Percentiles rank a stretch among this genome's conserved stretches.
These are phyloP conservation scores for Cymbidium sinense DNA, from an alignment of 106 monocot genomes.

Conservation along the genomic window DNA sequence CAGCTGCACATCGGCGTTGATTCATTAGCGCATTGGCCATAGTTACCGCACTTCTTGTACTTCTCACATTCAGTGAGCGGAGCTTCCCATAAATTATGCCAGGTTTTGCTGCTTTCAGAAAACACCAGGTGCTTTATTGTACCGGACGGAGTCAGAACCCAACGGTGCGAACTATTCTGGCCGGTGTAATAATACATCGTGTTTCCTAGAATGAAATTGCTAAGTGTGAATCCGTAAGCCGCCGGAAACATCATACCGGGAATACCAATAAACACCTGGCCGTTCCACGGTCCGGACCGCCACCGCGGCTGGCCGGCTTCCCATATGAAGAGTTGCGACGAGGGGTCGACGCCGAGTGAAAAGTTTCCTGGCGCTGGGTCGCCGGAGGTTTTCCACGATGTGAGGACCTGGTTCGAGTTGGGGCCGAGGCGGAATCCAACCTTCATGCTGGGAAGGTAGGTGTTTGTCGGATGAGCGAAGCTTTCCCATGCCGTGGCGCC, in stretches of 20 bases:
- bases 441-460: conserved; percentile 7
- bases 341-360: conserved; percentile 2
- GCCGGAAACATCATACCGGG: not conserved
- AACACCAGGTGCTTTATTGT: not conserved
- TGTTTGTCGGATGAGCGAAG: conserved; percentile 3
- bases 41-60: conserved; percentile 9
- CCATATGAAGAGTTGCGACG: conserved; percentile 5
- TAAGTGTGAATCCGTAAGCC: conserved; percentile 29
- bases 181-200: conserved; percentile 3
- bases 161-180: conserved; percentile 1
- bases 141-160: not conserved
- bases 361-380: not conserved
- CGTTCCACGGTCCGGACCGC: conserved; percentile 9
- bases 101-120: not conserved
- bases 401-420: not conserved
- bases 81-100: not conserved
- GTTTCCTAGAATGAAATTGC: conserved; percentile 19
- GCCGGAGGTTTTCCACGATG: not conserved
- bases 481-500: not conserved
- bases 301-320: conserved; percentile 1
- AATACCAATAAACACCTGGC: conserved; percentile 8
- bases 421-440: not conserved
- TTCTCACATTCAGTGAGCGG: conserved; percentile 2
- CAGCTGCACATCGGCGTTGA: conserved; percentile 10
- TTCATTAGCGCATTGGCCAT: conserved; percentile 7